Conservation (phyloP, 805 yeast species). For the Komagataella mondaviorum region DNA sequence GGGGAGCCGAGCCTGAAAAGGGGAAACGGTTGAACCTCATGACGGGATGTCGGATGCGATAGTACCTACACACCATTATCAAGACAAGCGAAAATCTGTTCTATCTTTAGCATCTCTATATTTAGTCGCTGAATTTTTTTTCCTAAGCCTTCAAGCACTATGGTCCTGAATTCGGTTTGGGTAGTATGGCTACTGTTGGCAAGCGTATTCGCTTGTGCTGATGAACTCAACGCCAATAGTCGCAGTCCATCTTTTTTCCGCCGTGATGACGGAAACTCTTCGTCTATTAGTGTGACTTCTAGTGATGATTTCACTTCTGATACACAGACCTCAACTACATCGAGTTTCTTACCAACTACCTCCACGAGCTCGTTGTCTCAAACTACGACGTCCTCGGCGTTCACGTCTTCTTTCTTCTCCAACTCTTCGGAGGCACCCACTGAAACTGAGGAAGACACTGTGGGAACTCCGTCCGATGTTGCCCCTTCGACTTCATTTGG, state of each 20-base stretch:
- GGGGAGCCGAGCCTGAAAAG: not conserved
- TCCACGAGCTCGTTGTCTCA: not conserved
- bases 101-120: not conserved
- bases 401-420: constrained; percentile 2
- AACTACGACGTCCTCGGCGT: not conserved
- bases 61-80: not conserved
- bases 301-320: not conserved
- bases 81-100: not conserved
- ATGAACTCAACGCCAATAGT: not conserved
- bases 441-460: not conserved
- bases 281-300: not conserved
- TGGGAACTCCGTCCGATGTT: not conserved
- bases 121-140: not conserved
- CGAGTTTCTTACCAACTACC: not conserved
- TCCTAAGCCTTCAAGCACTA: not conserved
- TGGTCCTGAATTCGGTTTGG: not conserved
- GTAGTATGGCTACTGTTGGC: not conserved
- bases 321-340: not conserved
- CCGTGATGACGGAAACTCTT: not conserved
- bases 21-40: not conserved
- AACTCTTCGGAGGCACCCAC: not conserved
- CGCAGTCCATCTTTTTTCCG: not conserved
- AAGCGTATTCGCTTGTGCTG: not conserved
- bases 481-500: constrained; percentile 2
- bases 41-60: not conserved